Percentiles rank a stretch among this genome's conserved stretches.
phyloP scores from a whole-genome alignment of 768 basidiomycete genomes.

The Hypholoma fasciculare region DNA sequence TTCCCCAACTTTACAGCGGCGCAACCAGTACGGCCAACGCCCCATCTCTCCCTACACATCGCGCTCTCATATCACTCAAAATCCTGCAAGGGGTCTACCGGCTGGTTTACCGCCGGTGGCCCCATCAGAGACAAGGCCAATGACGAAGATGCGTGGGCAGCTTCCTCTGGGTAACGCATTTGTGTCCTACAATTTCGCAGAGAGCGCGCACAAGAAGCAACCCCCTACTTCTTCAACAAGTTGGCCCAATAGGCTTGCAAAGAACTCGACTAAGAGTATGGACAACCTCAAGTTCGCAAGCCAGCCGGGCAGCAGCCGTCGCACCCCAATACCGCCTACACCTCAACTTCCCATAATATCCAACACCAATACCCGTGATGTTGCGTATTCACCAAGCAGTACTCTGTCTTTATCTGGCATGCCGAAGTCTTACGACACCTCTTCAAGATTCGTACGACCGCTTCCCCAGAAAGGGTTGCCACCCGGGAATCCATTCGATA shows the following conservation, averaged over 20 bases:
- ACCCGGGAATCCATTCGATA: slow-evolving; percentile 31
- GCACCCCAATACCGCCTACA: slow-evolving; percentile 19
- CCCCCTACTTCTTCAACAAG: slow-evolving; percentile 30
- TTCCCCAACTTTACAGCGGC: slow-evolving; percentile 3
- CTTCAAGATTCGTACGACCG: slow-evolving; percentile 29
- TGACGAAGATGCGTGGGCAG: not conserved
- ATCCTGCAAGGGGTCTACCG: slow-evolving; percentile 33
- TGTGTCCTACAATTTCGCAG: slow-evolving; percentile 45
- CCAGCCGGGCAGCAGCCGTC: slow-evolving; percentile 16
- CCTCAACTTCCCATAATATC: slow-evolving; percentile 33
- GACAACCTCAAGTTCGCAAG: slow-evolving; percentile 34
- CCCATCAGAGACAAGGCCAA: not conserved
- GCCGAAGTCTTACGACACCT: slow-evolving; percentile 45
- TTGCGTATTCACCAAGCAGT: slow-evolving; percentile 24
- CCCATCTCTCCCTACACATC: slow-evolving; percentile 32
- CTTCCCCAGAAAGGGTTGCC: slow-evolving; percentile 38
- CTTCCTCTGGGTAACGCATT: slow-evolving; percentile 32
- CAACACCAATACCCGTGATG: slow-evolving; percentile 17
- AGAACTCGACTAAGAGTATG: slow-evolving; percentile 53
- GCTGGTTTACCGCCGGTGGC: slow-evolving; percentile 38
- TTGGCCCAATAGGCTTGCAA: slow-evolving; percentile 26
- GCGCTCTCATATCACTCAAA: slow-evolving; percentile 30
- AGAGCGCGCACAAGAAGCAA: slow-evolving; percentile 36
- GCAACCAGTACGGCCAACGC: not conserved
- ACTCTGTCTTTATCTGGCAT: slow-evolving; percentile 23